Evolutionary conservation across 2,329 filamentous ascomycete species (phyloP).

Genomic region (Fusarium lateritium): DNA sequence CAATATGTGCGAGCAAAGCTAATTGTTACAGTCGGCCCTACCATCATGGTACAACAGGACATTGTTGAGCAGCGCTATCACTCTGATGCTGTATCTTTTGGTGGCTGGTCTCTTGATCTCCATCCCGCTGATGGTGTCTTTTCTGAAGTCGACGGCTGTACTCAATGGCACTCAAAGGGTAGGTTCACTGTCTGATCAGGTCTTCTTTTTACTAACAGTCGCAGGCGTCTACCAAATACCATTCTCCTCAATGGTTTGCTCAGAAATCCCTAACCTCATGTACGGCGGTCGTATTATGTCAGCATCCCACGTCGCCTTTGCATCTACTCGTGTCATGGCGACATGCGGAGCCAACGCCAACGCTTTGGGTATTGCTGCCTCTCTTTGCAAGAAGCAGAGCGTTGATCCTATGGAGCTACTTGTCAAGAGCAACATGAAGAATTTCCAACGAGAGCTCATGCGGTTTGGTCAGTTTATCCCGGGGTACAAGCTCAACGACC

Average conservation of each 20-base stretch:
- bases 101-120: constrained; percentile 24
- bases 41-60: constrained; percentile 24
- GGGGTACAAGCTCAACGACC: constrained; percentile 21
- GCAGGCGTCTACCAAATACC: constrained; percentile 22
- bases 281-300: constrained; percentile 30
- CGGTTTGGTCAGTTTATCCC: constrained; percentile 24
- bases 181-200: fast-evolving
- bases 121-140: constrained; percentile 29
- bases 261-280: constrained; percentile 22
- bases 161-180: constrained; percentile 32
- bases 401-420: constrained; percentile 12
- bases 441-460: constrained; percentile 23
- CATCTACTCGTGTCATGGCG: constrained; percentile 25
- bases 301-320: constrained; percentile 24
- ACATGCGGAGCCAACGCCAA: constrained; percentile 27
- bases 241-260: constrained; percentile 18
- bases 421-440: constrained; percentile 5
- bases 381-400: not conserved
- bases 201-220: fast-evolving
- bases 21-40: constrained; percentile 7
- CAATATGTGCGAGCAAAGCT: fast-evolving
- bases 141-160: constrained; percentile 24
- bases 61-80: constrained; percentile 16
- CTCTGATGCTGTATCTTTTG: constrained; percentile 20
- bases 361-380: constrained; percentile 19